Evolutionary conservation across 345 rosid species (phyloP).

Genomic region (Hevea brasiliensis): DNA sequence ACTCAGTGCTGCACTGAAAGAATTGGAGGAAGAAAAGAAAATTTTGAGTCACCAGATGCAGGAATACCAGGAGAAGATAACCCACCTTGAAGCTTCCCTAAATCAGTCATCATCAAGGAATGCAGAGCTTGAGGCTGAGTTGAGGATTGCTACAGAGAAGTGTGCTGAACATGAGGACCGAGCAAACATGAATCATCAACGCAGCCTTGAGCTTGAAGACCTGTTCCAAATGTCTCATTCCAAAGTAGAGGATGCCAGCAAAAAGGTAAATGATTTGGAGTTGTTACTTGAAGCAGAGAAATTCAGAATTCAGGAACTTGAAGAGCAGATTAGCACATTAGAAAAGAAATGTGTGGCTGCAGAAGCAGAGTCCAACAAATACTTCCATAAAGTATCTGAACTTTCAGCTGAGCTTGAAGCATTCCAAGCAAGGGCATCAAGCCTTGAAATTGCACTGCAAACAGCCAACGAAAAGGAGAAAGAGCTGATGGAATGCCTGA

Average conservation of each 20-base stretch:
- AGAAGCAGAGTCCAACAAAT: conserved; percentile 59
- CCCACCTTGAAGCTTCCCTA: conserved; percentile 57
- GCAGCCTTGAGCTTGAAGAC: conserved; percentile 33
- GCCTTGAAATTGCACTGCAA: conserved; percentile 72
- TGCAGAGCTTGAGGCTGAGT: conserved; percentile 61
- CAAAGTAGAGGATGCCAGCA: conserved; percentile 53
- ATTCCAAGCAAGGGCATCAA: conserved; percentile 60
- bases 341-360: conserved; percentile 67
- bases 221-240: conserved; percentile 30
- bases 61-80: conserved; percentile 51
- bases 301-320: conserved; percentile 86
- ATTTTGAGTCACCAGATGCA: conserved; percentile 42
- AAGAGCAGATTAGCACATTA: conserved; percentile 62
- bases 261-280: conserved; percentile 72
- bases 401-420: conserved; percentile 77
- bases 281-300: conserved; percentile 89
- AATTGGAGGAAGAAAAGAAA: conserved; percentile 62
- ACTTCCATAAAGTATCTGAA: conserved; percentile 53
- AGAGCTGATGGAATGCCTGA: conserved; percentile 55
- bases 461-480: conserved; percentile 60
- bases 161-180: conserved; percentile 65
- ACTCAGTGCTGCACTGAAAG: conserved; percentile 47
- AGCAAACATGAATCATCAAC: conserved; percentile 30
- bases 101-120: conserved; percentile 40
- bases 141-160: conserved; percentile 54